Percentiles rank a stretch among this genome's conserved stretches.
These are phyloP conservation scores for Hemerocallis citrina DNA, from an alignment of 106 monocot genomes.

Conservation along the genomic window DNA sequence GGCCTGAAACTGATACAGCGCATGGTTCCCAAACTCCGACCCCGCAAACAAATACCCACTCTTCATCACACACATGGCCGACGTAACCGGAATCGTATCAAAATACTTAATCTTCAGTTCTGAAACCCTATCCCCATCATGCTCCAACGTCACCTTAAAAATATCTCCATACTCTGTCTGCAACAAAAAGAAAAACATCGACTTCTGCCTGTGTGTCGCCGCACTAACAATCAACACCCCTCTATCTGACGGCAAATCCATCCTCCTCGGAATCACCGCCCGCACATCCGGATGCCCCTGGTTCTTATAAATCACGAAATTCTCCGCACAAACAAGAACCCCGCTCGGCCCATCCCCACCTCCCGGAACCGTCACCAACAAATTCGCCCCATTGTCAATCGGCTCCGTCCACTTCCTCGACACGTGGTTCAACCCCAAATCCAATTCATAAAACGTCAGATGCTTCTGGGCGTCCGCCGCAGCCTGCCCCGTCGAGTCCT, in stretches of 20 bases:
- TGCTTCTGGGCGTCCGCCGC: constrained; percentile 91
- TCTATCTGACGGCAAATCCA: constrained; percentile 80
- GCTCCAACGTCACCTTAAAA: constrained; percentile 71
- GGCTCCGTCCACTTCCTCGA: constrained; percentile 91
- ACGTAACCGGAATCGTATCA: constrained; percentile 88
- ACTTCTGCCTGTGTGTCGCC: constrained; percentile 81
- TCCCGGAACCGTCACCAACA: constrained; percentile 87
- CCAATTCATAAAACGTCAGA: constrained; percentile 98
- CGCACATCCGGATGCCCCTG: constrained; percentile 93
- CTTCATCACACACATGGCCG: constrained; percentile 77
- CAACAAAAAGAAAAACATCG: constrained; percentile 88
- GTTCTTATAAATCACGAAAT: constrained; percentile 91
- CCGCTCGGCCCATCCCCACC: constrained; percentile 96
- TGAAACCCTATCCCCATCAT: constrained; percentile 63
- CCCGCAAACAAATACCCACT: constrained; percentile 86
- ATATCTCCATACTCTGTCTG: constrained; percentile 96
- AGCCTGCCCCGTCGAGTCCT: constrained; percentile 76
- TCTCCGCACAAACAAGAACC: constrained; percentile 92
- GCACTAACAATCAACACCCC: constrained; percentile 83
- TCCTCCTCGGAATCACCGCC: constrained; percentile 79
- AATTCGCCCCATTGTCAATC: constrained; percentile 86
- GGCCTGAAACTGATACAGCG: constrained; percentile 82
- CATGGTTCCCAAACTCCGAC: constrained; percentile 94
- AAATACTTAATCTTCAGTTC: constrained; percentile 98
- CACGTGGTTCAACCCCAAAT: constrained; percentile 91